These are phyloP conservation scores for Hemileccinum impolitum DNA, from an alignment of 768 basidiomycete genomes.

Conservation along the genomic window DNA sequence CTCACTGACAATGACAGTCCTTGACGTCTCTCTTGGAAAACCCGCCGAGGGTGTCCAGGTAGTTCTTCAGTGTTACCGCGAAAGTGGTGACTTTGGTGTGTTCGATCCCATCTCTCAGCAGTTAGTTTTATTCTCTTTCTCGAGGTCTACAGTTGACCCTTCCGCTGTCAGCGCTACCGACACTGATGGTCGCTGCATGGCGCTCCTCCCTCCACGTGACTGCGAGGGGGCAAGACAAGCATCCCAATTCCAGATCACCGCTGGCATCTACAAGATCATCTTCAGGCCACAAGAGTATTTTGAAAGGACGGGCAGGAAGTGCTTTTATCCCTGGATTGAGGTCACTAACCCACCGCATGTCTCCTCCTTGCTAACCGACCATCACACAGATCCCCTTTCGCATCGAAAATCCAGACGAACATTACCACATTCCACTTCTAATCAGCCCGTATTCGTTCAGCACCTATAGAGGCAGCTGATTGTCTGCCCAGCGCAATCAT, in stretches of 20 bases:
- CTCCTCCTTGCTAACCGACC: constrained; percentile 3
- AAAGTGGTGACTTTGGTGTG: constrained; percentile 36
- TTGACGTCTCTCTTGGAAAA: constrained; percentile 81
- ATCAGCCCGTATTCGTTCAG: constrained; percentile 91
- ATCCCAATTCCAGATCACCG: constrained; percentile 41
- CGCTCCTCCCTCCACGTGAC: constrained; percentile 59
- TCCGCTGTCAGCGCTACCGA: constrained; percentile 60
- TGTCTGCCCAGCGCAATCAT: background rate
- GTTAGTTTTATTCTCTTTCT: constrained; percentile 37
- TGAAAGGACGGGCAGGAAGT: constrained; percentile 52
- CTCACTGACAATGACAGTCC: constrained; percentile 46
- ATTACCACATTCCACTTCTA: constrained; percentile 89
- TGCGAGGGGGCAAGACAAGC: constrained; percentile 43
- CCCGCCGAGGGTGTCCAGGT: constrained; percentile 73
- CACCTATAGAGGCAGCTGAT: constrained; percentile 86
- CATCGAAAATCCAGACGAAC: constrained; percentile 68
- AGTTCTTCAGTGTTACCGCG: constrained; percentile 52
- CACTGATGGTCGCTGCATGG: constrained; percentile 75
- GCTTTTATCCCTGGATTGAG: constrained; percentile 92
- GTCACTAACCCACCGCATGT: constrained; percentile 37
- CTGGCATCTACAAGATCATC: constrained; percentile 71
- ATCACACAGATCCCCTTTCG: constrained; percentile 68
- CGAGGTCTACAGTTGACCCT: background rate
- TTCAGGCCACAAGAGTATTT: constrained; percentile 88
- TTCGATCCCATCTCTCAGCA: constrained; percentile 59